Evolutionary conservation across 352 stramenopile genomes (phyloP).

Genomic region (Phytophthora colocasiae): DNA sequence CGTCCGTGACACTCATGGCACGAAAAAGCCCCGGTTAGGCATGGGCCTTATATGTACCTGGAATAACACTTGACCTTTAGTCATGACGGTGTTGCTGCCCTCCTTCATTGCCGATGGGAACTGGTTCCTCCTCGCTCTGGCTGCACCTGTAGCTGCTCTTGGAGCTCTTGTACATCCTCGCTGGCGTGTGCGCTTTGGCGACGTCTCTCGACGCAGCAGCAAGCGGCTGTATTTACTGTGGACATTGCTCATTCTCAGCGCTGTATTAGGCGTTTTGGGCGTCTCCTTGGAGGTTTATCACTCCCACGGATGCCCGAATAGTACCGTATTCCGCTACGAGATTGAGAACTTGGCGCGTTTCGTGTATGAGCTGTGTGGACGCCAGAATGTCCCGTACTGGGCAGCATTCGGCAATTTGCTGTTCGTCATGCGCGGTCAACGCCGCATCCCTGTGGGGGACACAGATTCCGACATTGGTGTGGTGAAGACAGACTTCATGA

Average conservation of each 20-base stretch:
- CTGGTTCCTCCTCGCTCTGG: slow-evolving; percentile 63
- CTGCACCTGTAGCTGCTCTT: slow-evolving; percentile 29
- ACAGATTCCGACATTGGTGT: slow-evolving; percentile 85
- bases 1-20: no score
- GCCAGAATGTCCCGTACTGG: slow-evolving; percentile 69
- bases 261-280: slow-evolving; percentile 49
- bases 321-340: slow-evolving; percentile 69
- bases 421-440: slow-evolving; percentile 74
- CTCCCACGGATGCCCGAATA: slow-evolving; percentile 66
- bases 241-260: slow-evolving; percentile 42
- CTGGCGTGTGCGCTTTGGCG: slow-evolving; percentile 37
- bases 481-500: slow-evolving; percentile 61
- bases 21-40: no score
- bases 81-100: slow-evolving; percentile 78
- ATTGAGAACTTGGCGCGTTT: slow-evolving; percentile 74
- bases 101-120: slow-evolving; percentile 72
- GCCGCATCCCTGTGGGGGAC: slow-evolving; percentile 72
- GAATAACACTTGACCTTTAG: not conserved
- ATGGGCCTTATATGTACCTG: not conserved
- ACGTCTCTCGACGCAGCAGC: slow-evolving; percentile 26
- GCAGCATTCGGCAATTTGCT: slow-evolving; percentile 77
- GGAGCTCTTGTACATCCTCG: slow-evolving; percentile 53
- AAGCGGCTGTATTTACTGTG: slow-evolving; percentile 48
- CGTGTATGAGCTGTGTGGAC: slow-evolving; percentile 60
- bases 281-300: slow-evolving; percentile 71